Conservation (phyloP, 495 filamentous ascomycete genomes). For the Viridothelium virens region DNA sequence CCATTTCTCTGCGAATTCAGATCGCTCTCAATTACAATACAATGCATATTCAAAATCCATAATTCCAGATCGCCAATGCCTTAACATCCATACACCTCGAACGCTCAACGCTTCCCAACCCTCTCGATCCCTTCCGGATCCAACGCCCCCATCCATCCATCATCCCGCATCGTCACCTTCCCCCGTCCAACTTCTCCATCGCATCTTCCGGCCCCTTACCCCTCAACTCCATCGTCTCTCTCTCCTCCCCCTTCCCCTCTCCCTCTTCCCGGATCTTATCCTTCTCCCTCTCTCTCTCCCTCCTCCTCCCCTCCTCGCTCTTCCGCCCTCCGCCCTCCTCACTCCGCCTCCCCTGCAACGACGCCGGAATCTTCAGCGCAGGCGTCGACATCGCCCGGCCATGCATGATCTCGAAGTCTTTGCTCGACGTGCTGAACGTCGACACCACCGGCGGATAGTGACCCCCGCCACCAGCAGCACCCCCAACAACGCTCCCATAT, state of each 20-base stretch:
- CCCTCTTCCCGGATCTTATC: background rate
- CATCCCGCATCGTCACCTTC: background rate
- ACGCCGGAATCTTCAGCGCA: constrained; percentile 5
- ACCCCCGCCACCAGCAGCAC: background rate
- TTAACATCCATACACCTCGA: background rate
- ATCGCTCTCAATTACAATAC: background rate
- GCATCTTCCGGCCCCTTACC: background rate
- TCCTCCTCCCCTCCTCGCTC: constrained; percentile 2
- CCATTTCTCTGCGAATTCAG: too few species aligned
- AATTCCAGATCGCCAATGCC: background rate
- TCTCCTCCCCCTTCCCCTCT: background rate
- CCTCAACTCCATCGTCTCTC: background rate
- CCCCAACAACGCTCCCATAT: background rate
- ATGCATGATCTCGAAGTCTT: constrained; percentile 14
- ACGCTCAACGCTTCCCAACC: background rate
- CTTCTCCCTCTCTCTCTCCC: background rate
- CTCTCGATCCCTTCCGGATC: background rate
- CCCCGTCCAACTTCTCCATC: background rate
- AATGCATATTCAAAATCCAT: background rate
- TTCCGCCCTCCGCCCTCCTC: background rate
- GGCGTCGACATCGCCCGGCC: constrained; percentile 5
- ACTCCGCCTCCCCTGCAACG: background rate
- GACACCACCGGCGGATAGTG: constrained; percentile 14
- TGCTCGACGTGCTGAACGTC: constrained; percentile 8
- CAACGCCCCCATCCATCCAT: background rate